A percentile compares a stretch with the other conserved stretches of the same genome.
These are phyloP conservation scores for Mycocentrospora acerina DNA, from an alignment of 2,329 filamentous ascomycete species.

Conservation along the genomic window DNA sequence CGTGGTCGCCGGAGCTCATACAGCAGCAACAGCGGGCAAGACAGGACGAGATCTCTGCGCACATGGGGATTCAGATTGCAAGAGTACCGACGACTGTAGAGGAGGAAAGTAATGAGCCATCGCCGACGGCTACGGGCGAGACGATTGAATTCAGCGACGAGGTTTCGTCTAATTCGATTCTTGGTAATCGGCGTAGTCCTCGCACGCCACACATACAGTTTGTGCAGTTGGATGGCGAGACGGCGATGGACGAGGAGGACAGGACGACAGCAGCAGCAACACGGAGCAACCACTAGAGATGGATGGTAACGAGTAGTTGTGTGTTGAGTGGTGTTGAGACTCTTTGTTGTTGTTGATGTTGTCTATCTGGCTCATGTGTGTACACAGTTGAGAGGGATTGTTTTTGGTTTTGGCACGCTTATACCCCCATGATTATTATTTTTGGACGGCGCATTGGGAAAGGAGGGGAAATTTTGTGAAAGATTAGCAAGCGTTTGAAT, in stretches of 20 bases:
- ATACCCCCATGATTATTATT: conserved; percentile 17
- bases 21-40: conserved; percentile 22
- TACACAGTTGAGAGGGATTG: conserved; percentile 19
- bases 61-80: conserved; percentile 15
- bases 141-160: conserved; percentile 4
- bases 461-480: too few species aligned
- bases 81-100: conserved; percentile 20
- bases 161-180: conserved; percentile 2
- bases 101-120: conserved; percentile 14
- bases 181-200: neutral
- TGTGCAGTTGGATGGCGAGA: neutral
- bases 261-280: conserved; percentile 9
- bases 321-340: too few species aligned
- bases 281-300: too few species aligned
- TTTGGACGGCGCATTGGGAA: conserved; percentile 22
- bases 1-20: conserved; percentile 53
- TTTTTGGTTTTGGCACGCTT: conserved; percentile 22
- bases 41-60: conserved; percentile 17
- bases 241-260: too few species aligned
- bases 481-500: too few species aligned
- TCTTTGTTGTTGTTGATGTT: too few species aligned
- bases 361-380: conserved; percentile 17
- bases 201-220: conserved; percentile 27
- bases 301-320: too few species aligned
- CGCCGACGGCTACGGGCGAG: conserved; percentile 12